A percentile compares a stretch with the other conserved stretches of the same genome.
phyloP scores from a whole-genome alignment of 805 yeast genomes.

The Kluyveromyces nonfermentans region DNA sequence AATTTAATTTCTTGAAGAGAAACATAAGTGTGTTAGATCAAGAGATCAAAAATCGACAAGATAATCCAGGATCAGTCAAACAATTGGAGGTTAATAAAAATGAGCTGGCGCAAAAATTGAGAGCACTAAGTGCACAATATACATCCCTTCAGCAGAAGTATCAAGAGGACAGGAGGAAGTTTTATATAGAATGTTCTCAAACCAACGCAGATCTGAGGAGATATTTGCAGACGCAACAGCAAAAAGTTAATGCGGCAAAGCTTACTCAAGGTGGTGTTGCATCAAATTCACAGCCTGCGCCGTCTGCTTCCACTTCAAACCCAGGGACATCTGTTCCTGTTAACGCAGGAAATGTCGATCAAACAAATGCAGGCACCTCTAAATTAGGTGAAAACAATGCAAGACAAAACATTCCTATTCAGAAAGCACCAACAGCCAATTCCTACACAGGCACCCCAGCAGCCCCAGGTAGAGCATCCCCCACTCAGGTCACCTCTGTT shows the following conservation, averaged over 20 bases:
- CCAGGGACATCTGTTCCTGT: constrained; percentile 3
- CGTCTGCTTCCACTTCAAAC: not conserved
- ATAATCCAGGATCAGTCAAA: constrained; percentile 16
- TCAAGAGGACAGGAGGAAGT: constrained; percentile 23
- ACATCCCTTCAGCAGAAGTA: constrained; percentile 21
- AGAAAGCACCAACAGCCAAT: constrained; percentile 6
- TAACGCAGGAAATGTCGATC: not conserved
- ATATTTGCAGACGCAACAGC: constrained; percentile 23
- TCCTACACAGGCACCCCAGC: constrained; percentile 11
- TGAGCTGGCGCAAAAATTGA: constrained; percentile 20
- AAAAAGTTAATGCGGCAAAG: constrained; percentile 8
- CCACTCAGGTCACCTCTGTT: constrained; percentile 36
- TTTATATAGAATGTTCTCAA: constrained; percentile 29
- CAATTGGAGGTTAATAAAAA: constrained; percentile 21
- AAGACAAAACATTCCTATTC: constrained; percentile 3
- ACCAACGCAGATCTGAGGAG: constrained; percentile 25
- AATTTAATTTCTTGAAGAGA: constrained; percentile 22
- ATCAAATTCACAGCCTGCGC: not conserved
- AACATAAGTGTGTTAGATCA: constrained; percentile 24
- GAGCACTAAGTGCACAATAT: constrained; percentile 19
- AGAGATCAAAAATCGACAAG: constrained; percentile 21
- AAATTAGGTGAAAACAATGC: not conserved
- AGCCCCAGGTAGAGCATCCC: constrained; percentile 15
- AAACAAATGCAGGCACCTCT: not conserved
- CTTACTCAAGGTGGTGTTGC: not conserved